phyloP scores from a whole-genome alignment of 2,329 filamentous ascomycete species.

The Venturia nashicola region DNA sequence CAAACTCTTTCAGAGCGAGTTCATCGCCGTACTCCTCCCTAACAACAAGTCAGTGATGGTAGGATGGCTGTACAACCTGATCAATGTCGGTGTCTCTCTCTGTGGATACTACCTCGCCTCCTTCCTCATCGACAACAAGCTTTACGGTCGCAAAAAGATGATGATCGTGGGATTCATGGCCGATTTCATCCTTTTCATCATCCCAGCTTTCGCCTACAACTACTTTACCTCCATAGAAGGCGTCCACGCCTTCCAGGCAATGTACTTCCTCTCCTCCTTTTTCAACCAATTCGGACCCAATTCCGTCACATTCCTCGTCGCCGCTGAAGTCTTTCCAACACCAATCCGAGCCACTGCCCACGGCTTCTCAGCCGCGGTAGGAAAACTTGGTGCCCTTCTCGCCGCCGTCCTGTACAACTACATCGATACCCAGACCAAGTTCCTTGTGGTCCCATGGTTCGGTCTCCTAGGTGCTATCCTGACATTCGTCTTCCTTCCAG shows the following conservation, averaged over 20 bases:
- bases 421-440: slow-evolving; percentile 72
- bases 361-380: slow-evolving; percentile 83
- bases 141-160: slow-evolving; percentile 94
- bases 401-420: slow-evolving; percentile 92
- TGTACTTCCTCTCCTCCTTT: slow-evolving; percentile 97
- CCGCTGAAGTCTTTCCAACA: slow-evolving; percentile 92
- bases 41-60: slow-evolving; percentile 63
- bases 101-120: slow-evolving; percentile 83
- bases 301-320: slow-evolving; percentile 89
- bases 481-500: slow-evolving; percentile 79
- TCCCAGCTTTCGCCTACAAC: slow-evolving; percentile 77
- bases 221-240: slow-evolving; percentile 64
- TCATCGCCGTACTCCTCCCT: slow-evolving; percentile 70
- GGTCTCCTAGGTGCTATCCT: slow-evolving; percentile 76
- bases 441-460: slow-evolving; percentile 92
- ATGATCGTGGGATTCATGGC: slow-evolving; percentile 87
- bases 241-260: slow-evolving; percentile 85
- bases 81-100: slow-evolving; percentile 80
- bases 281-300: slow-evolving; percentile 99
- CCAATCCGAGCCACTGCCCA: slow-evolving; percentile 87
- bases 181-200: slow-evolving; percentile 85
- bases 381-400: slow-evolving; percentile 78
- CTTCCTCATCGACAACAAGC: slow-evolving; percentile 86
- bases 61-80: slow-evolving; percentile 82
- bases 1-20: slow-evolving; percentile 90